These are phyloP conservation scores for Trypanosoma cruzi DNA, from an alignment of 208 protist genomes.

Conservation along the genomic window DNA sequence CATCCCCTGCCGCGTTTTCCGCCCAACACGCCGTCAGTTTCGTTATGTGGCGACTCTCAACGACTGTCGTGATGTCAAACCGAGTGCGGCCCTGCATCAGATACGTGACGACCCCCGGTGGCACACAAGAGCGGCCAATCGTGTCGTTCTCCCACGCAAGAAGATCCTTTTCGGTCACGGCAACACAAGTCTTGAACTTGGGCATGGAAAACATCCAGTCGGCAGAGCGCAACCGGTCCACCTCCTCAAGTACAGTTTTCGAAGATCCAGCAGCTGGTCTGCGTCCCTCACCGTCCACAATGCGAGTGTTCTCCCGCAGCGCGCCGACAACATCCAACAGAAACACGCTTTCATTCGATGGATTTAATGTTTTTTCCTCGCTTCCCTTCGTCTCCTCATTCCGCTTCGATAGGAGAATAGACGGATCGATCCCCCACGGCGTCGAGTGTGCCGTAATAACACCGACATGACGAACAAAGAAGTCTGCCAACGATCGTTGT, in stretches of 20 bases:
- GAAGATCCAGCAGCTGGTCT: slow-evolving; percentile 30
- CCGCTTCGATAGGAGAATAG: neutral
- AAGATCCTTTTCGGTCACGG: slow-evolving; percentile 22
- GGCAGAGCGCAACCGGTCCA: slow-evolving; percentile 27
- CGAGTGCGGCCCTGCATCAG: slow-evolving; percentile 11
- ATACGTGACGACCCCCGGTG: slow-evolving; percentile 1
- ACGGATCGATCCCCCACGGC: slow-evolving; percentile 38
- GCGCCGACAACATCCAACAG: slow-evolving; percentile 27
- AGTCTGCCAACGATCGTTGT: slow-evolving; percentile 32
- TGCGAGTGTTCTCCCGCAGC: neutral
- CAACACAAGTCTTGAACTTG: slow-evolving; percentile 51
- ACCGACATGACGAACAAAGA: slow-evolving; percentile 40
- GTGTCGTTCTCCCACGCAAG: neutral
- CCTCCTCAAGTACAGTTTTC: slow-evolving; percentile 45
- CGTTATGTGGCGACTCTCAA: slow-evolving; percentile 19
- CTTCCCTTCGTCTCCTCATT: neutral
- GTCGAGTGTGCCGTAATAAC: slow-evolving; percentile 33
- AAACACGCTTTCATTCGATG: slow-evolving; percentile 6
- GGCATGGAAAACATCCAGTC: slow-evolving; percentile 77
- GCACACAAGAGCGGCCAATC: neutral
- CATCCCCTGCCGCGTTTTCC: neutral
- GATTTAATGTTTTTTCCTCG: neutral
- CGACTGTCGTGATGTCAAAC: slow-evolving; percentile 21
- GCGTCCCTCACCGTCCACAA: slow-evolving; percentile 54
- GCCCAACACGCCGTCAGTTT: slow-evolving; percentile 11